A percentile compares a stretch with the other conserved stretches of the same genome.
These are phyloP conservation scores for Mrakia hoshinonis DNA, from an alignment of 768 basidiomycete species.

Conservation along the genomic window DNA sequence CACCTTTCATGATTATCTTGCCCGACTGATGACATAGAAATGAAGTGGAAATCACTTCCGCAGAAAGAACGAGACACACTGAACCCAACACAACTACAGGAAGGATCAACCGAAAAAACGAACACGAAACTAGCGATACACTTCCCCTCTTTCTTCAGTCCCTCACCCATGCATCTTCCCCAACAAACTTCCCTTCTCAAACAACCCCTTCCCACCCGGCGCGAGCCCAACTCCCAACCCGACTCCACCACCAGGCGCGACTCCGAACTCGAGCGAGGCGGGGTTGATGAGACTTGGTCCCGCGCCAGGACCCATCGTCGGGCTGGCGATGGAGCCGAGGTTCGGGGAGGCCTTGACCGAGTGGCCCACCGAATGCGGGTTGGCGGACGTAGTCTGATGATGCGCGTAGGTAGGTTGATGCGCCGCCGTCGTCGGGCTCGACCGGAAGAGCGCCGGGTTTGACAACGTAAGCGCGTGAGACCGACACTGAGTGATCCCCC, in stretches of 20 bases:
- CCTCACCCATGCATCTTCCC: slow-evolving; percentile 5
- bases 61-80: too few species aligned
- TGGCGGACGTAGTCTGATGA: background rate
- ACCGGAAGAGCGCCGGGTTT: slow-evolving; percentile 15
- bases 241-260: background rate
- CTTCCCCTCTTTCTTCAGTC: too few species aligned
- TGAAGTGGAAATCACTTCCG: too few species aligned
- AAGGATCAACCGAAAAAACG: too few species aligned
- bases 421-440: background rate
- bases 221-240: background rate
- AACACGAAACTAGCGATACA: too few species aligned
- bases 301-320: background rate
- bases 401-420: background rate
- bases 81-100: too few species aligned
- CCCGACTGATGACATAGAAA: too few species aligned
- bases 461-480: background rate
- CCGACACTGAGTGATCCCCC: slow-evolving; percentile 14
- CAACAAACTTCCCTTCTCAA: slow-evolving; percentile 21
- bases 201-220: background rate
- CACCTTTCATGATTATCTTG: too few species aligned
- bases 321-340: background rate
- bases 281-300: slow-evolving; percentile 2
- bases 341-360: background rate
- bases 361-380: background rate
- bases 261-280: background rate